Conservation (phyloP, 208 protist genomes). For the Acanthamoeba lenticulata region DNA sequence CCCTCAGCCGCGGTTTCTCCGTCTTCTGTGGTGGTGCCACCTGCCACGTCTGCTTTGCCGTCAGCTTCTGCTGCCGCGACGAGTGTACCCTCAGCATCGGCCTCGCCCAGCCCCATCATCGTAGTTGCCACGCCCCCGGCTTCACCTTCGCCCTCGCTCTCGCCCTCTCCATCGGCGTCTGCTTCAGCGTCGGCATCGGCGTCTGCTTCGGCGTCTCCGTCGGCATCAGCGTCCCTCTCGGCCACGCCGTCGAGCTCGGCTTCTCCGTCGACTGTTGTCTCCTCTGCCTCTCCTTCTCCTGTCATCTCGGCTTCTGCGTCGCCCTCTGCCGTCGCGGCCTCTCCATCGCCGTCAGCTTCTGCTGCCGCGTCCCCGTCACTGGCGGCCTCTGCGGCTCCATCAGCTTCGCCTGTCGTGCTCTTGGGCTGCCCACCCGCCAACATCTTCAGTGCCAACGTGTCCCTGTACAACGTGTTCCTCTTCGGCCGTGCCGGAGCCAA, state of each 20-base stretch:
- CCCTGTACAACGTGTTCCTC: not conserved
- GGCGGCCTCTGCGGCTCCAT: not conserved
- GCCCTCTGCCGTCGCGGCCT: not conserved
- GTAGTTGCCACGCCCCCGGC: not conserved
- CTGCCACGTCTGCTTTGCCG: not conserved
- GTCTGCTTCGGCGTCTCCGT: too few species aligned
- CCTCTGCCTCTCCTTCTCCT: not conserved
- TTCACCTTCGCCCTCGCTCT: not conserved
- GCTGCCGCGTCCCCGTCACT: not conserved
- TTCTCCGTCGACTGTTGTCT: not conserved
- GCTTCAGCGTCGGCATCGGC: not conserved
- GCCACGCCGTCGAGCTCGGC: not conserved
- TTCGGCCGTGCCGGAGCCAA: not conserved
- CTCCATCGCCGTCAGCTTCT: not conserved
- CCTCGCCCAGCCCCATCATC: not conserved
- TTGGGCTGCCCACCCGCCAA: not conserved
- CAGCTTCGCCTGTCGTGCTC: not conserved
- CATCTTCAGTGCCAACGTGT: not conserved
- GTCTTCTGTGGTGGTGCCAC: not conserved
- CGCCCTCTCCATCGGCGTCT: not conserved
- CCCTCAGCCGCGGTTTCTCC: not conserved
- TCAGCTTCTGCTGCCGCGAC: not conserved
- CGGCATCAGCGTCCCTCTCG: too few species aligned
- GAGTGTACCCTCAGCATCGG: not conserved
- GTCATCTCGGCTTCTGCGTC: not conserved